These are phyloP conservation scores for Catunica adiposa DNA, from an alignment of 2,329 filamentous ascomycete species.

Conservation along the genomic window DNA sequence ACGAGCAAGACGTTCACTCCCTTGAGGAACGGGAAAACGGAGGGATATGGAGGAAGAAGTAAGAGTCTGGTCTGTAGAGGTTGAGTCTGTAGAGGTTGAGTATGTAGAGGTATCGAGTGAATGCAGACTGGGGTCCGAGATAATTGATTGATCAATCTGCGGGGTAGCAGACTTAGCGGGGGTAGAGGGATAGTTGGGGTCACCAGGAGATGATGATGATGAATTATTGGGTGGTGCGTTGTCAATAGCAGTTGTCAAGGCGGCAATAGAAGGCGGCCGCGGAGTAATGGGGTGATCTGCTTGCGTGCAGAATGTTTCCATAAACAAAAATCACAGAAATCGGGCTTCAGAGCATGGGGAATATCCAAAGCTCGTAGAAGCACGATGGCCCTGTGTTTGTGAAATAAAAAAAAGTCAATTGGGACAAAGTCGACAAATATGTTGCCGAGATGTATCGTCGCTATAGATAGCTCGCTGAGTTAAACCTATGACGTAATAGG, in stretches of 20 bases:
- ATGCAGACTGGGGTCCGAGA: no score
- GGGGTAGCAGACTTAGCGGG: no score
- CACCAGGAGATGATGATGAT: no score
- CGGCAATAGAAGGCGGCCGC: not conserved
- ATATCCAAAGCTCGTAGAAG: slow-evolving; percentile 1
- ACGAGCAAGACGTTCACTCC: slow-evolving; percentile 38
- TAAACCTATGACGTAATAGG: not conserved
- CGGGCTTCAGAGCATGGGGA: slow-evolving; percentile 6
- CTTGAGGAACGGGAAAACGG: slow-evolving; percentile 39
- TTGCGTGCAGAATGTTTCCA: not conserved
- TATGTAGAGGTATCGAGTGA: no score
- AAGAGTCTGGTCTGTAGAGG: not conserved
- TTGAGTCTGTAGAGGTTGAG: no score
- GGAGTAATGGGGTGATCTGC: not conserved
- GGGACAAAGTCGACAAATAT: not conserved
- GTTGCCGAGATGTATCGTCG: not conserved
- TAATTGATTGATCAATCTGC: no score
- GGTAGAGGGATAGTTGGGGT: no score
- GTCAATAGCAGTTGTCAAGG: slow-evolving; percentile 8
- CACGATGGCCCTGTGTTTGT: not conserved
- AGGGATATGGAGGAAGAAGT: slow-evolving; percentile 29
- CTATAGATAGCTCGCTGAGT: not conserved
- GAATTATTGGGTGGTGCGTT: not conserved
- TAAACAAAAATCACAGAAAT: slow-evolving; percentile 9
- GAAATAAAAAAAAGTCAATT: not conserved